Evolutionary conservation across 2,329 filamentous ascomycete species (phyloP), one percentile per base, ranked within the genome.

Genomic region (Colletotrichum melonis): DNA sequence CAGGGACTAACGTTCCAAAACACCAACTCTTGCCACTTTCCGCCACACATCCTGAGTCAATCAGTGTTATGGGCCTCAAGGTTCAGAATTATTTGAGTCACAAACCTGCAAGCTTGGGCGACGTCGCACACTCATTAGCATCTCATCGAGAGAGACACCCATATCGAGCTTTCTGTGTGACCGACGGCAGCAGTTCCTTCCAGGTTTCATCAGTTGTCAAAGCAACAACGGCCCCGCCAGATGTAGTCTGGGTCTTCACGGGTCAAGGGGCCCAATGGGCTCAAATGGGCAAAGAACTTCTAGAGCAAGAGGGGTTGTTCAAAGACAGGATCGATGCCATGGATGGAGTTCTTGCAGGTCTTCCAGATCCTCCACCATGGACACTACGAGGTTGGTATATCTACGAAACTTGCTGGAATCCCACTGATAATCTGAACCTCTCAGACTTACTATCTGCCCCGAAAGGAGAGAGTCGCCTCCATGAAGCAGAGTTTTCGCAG

Each of bases 401-500:
- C 7, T 22, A 9, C 7, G 2, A 28, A 38, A 4, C 5, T 16
- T 16, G 5, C 5, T 32, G 5, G 5, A 6, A 49, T 1, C 16
- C 4, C 1, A 12, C 79, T 3, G 75, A 79, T 35, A n/a, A 2
- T 84, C 82, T 63, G 80, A 77, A 19, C 76, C 35, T 35, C 80
- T 1, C 42, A 67, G 9, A 75, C 72, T 9, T 67, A 52, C 1
- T 72, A 59, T 3, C 57, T 46, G 9, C 79, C 49, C 46, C 67
- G 7, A 66, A 62, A 11, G 55, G 28, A 16, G 19, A 26, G 11
- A 71, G 71, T 2, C 60, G 67, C 38, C 35, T 73, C 16, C 28
- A 16, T 5, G 75, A 81, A 28, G 83, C 85, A 0, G 79, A 86
- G 56, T 81, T 87, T 67, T 84, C 81, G n/a, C 84, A 87, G 73